phyloP scores from a whole-genome alignment of 306 rosid species.

The Cicer yamashitae region DNA sequence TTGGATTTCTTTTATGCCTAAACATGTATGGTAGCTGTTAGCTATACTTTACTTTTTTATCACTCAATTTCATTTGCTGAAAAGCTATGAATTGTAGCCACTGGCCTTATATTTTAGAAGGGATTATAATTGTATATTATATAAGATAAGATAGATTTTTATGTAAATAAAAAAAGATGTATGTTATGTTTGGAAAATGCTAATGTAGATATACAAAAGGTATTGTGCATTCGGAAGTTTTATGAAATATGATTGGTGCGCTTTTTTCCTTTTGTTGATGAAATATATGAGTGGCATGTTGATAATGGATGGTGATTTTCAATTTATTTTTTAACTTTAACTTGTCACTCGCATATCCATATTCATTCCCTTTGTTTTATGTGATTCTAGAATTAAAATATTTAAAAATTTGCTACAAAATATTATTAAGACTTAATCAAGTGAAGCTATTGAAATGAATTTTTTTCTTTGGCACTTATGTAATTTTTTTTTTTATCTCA shows the following conservation, averaged over 20 bases:
- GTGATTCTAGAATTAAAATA: too few species aligned
- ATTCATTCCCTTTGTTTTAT: too few species aligned
- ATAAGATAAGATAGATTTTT: background rate
- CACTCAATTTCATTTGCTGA: background rate
- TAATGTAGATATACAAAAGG: background rate
- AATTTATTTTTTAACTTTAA: too few species aligned
- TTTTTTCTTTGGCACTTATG: too few species aligned
- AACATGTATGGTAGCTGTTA: conserved; percentile 56
- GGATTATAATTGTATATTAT: background rate
- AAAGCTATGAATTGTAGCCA: background rate
- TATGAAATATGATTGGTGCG: background rate
- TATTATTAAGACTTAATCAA: too few species aligned
- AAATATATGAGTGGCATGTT: background rate
- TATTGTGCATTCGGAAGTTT: background rate
- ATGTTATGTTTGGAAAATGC: background rate
- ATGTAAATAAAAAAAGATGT: too few species aligned
- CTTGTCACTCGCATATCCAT: too few species aligned
- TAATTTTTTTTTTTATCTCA: too few species aligned
- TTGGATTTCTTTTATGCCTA: conserved; percentile 63
- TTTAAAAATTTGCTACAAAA: too few species aligned
- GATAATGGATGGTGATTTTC: too few species aligned
- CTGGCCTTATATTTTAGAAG: background rate
- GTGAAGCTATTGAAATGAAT: too few species aligned
- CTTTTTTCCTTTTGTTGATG: background rate
- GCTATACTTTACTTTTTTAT: background rate